Conservation (phyloP, 2,329 filamentous ascomycete genomes). For the Beauveria brongniartii region DNA sequence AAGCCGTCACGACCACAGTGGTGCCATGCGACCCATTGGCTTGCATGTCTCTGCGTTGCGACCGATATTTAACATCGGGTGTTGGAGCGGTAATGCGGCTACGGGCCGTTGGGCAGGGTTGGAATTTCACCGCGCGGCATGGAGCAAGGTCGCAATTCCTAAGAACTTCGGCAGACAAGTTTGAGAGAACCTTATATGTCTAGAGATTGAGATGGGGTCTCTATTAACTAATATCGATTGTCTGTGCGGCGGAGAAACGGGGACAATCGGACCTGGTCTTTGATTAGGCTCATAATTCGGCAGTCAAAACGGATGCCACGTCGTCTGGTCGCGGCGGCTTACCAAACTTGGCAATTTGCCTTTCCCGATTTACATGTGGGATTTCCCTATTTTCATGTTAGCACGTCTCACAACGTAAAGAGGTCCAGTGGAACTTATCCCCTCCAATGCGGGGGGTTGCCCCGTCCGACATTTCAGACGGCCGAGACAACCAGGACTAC, state of each 20-base stretch:
- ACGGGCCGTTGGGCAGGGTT: neutral
- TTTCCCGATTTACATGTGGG: neutral
- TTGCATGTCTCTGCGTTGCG: neutral
- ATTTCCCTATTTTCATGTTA: neutral
- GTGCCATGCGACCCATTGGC: neutral
- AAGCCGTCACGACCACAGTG: neutral
- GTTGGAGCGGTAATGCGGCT: neutral
- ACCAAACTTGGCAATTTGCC: too few species aligned
- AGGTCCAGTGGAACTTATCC: constrained; percentile 39
- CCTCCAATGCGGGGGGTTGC: constrained; percentile 35
- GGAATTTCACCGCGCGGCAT: neutral
- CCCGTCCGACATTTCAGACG: constrained; percentile 43
- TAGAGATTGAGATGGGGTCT: neutral
- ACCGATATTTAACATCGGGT: neutral
- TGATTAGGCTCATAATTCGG: neutral
- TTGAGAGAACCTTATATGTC: neutral
- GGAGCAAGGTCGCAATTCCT: neutral
- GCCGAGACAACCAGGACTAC: constrained; percentile 41
- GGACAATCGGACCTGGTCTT: neutral
- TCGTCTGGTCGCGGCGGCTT: neutral
- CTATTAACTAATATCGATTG: neutral
- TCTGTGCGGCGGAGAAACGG: neutral
- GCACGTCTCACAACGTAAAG: neutral
- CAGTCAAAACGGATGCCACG: neutral
- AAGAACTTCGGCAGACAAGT: neutral